These are phyloP conservation scores for Candida manassasensis DNA, from an alignment of 805 yeast species.

Conservation along the genomic window DNA sequence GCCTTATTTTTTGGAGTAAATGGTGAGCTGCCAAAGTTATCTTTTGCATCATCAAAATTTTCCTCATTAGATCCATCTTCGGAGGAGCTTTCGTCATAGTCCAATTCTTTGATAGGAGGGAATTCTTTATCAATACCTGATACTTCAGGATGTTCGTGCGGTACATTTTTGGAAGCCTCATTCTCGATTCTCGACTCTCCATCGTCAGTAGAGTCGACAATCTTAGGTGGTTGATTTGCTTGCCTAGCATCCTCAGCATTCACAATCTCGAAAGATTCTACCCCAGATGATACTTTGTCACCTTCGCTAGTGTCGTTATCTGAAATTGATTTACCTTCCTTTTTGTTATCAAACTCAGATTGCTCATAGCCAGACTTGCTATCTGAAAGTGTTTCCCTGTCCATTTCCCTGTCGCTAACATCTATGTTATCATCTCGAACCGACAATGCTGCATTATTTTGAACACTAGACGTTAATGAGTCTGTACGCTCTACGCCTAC, in stretches of 20 bases:
- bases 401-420: conserved; percentile 36
- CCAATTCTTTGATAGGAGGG: conserved; percentile 58
- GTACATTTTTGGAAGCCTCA: background rate
- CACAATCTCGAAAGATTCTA: conserved; percentile 52
- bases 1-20: background rate
- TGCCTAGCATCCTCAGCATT: conserved; percentile 43
- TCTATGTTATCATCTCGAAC: conserved; percentile 69
- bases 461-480: conserved; percentile 84
- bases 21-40: conserved; percentile 14
- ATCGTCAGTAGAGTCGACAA: background rate
- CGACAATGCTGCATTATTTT: conserved; percentile 86
- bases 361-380: conserved; percentile 3
- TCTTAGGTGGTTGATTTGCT: background rate
- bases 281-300: conserved; percentile 40
- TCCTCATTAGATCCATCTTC: conserved; percentile 31
- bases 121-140: conserved; percentile 41
- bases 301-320: conserved; percentile 30
- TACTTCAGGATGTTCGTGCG: conserved; percentile 1
- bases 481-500: conserved; percentile 59
- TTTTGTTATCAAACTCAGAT: conserved; percentile 9
- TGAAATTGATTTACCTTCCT: conserved; percentile 22
- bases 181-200: background rate
- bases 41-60: conserved; percentile 34
- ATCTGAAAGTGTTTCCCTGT: conserved; percentile 4
- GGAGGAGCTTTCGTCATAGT: conserved; percentile 44